Conservation (phyloP, 495 filamentous ascomycete genomes). For the Astrothelium macrocarpum region DNA sequence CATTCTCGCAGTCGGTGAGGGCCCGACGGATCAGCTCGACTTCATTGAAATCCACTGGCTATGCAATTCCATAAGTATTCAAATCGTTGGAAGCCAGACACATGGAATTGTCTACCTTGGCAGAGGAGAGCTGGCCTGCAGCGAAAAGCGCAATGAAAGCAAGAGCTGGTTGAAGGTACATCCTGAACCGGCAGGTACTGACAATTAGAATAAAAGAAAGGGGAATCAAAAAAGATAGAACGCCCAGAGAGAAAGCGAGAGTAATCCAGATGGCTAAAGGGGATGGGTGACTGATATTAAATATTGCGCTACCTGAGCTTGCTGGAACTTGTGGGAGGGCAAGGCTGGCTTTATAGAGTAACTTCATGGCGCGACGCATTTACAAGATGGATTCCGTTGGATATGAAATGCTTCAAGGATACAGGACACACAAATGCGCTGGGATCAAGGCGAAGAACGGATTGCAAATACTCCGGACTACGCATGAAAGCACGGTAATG, state of each 20-base stretch:
- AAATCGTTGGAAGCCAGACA: neutral
- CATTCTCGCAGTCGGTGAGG: neutral
- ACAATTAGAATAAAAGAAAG: neutral
- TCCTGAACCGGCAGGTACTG: constrained; percentile 3
- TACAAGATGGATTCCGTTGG: neutral
- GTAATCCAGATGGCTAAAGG: neutral
- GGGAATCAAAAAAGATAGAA: neutral
- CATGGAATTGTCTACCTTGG: neutral
- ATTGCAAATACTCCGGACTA: neutral
- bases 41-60: constrained; percentile 2
- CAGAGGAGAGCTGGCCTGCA: neutral
- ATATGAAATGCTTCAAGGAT: neutral
- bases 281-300: neutral
- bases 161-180: neutral
- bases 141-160: neutral
- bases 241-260: neutral
- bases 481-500: neutral
- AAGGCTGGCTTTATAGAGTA: neutral
- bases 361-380: neutral
- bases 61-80: neutral
- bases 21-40: neutral
- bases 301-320: neutral
- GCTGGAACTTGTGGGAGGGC: neutral
- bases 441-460: neutral
- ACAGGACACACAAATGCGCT: neutral